Conservation (phyloP, 768 basidiomycete genomes). For the Suillus americanus region DNA sequence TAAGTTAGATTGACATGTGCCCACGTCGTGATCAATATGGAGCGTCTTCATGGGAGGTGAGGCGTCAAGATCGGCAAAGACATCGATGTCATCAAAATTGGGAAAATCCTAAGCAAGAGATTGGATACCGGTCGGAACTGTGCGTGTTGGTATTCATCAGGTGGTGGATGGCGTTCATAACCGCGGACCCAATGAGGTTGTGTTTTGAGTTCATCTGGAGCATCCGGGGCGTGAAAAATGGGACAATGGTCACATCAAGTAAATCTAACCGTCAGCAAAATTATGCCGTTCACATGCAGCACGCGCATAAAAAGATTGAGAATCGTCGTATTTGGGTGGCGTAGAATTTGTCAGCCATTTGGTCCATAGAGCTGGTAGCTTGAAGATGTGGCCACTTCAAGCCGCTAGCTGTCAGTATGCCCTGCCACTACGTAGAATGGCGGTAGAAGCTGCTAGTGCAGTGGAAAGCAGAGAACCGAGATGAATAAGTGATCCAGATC, state of each 20-base stretch:
- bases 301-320: background rate
- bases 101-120: background rate
- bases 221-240: background rate
- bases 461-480: background rate
- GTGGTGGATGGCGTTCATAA: background rate
- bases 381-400: background rate
- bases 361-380: too few species aligned
- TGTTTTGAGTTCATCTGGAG: background rate
- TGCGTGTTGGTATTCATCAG: background rate
- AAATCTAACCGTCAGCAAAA: background rate
- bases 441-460: background rate
- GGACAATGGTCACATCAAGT: background rate
- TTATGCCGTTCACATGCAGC: background rate
- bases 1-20: slow-evolving; percentile 1
- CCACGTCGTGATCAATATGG: background rate
- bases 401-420: background rate
- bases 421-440: background rate
- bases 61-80: slow-evolving; percentile 1
- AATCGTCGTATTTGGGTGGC: background rate
- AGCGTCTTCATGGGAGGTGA: background rate
- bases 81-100: background rate
- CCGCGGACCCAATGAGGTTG: background rate
- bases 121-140: background rate
- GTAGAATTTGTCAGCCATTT: background rate
- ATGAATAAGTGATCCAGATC: background rate